A percentile compares a stretch with the other conserved stretches of the same genome.
Conservation (phyloP, 805 yeast genomes). For the Yueomyces sinensis region DNA sequence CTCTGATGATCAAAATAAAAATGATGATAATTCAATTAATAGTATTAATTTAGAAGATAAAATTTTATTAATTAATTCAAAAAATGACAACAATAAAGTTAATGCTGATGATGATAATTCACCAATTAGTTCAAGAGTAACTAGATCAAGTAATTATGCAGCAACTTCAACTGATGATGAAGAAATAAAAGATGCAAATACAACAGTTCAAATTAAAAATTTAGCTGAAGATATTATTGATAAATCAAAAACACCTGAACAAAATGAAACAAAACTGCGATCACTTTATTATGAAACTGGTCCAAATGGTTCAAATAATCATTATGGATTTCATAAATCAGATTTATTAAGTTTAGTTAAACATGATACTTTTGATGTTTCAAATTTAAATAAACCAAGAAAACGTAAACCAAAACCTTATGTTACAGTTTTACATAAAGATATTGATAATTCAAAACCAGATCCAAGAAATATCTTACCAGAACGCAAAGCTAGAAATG, state of each 20-base stretch:
- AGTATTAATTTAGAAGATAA: background rate
- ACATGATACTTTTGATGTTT: slow-evolving; percentile 10
- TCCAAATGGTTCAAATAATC: background rate
- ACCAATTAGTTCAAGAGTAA: background rate
- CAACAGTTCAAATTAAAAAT: background rate
- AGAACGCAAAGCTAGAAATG: slow-evolving; percentile 14
- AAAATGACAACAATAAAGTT: too few relatives aligned
- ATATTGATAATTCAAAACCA: slow-evolving; percentile 20
- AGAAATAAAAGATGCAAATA: background rate
- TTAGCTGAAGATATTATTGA: background rate
- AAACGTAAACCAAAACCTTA: slow-evolving; percentile 13
- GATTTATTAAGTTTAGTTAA: slow-evolving; percentile 18
- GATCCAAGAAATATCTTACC: slow-evolving; percentile 21
- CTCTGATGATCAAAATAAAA: slow-evolving; percentile 9
- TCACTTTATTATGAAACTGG: slow-evolving; percentile 7
- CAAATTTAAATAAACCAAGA: slow-evolving; percentile 4
- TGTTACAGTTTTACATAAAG: slow-evolving; percentile 16
- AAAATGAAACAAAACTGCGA: slow-evolving; percentile 2
- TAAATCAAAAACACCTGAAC: background rate
- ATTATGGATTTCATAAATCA: slow-evolving; percentile 10
- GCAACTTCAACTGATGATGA: slow-evolving; percentile 5
- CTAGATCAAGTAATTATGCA: background rate
- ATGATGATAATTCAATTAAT: background rate
- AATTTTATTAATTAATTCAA: background rate
- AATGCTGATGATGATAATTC: background rate